Evolutionary conservation across 1,284 basidiomycete species (phyloP), one percentile per base, ranked within the genome.

Genomic region (Inonotus obliquus): DNA sequence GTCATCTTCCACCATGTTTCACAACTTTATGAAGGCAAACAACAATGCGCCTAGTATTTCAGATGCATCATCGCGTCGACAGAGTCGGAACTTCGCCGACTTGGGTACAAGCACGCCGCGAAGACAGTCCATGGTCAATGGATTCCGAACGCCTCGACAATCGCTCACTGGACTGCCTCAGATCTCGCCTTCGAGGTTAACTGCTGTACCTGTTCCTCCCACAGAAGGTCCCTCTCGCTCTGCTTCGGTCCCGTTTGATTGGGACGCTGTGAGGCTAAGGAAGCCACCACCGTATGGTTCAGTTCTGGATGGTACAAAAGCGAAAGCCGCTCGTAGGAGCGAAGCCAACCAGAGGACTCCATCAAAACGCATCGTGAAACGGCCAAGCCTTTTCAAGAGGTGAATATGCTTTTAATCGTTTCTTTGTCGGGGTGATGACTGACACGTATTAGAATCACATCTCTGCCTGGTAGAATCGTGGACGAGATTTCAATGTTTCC

Each of bases 401-500:
- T 89, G 59, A 60, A n/a, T 9, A 21, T 48, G 60, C 27, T 41
- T 60, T 52, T 11, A 62, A 49, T 59, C 35, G 38, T 44, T 41
- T 59, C 2, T 14, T 17, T 61, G 29, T 60, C 52, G 25, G 44
- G 6, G 32, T 41, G 17, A 14, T 13, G 27, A 45, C 23, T 54
- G 27, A 60, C 39, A 48, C 44, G 38, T 37, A 35, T 60, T 37
- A 90, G 87, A 65, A 75, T 88, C 23, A 74, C 75, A 17, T 76
- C 79, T n/a, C 75, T 91, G 41, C 90, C 90, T 2, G 86, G 86
- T 13, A 73, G 75, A 39, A 81, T 91, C 54, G 83, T 85, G 32
- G 91, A 90, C 68, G 82, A 91, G 68, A 79, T 89, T 23, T 82
- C 85, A 9, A 76, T 89, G 54, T 89, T 92, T 70, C 89, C 89